phyloP scores from a whole-genome alignment of 177 flowering plant species.

The Vitis hybrid region DNA sequence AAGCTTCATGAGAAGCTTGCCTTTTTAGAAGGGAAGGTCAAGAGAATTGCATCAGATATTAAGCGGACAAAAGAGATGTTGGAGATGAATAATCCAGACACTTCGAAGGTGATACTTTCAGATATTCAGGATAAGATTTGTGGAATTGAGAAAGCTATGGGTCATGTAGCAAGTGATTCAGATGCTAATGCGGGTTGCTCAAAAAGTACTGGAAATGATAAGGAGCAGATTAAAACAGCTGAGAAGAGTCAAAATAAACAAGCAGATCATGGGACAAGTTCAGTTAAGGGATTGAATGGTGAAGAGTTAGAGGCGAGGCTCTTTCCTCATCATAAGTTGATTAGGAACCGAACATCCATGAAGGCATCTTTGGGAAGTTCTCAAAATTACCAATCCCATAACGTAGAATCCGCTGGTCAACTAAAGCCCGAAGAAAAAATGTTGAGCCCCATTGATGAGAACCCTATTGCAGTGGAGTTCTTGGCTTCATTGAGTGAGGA shows the following conservation, averaged over 20 bases:
- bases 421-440: conserved; percentile 29
- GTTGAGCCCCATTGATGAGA: conserved; percentile 47
- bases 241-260: conserved; percentile 19
- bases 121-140: conserved; percentile 88
- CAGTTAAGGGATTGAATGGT: conserved; percentile 45
- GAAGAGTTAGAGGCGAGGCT: conserved; percentile 79
- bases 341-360: conserved; percentile 37
- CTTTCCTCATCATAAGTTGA: conserved; percentile 81
- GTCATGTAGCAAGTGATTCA: conserved; percentile 34
- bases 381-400: conserved; percentile 15
- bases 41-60: conserved; percentile 84
- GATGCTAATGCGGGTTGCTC: conserved; percentile 16
- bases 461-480: conserved; percentile 63
- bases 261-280: conserved; percentile 21
- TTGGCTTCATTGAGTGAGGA: conserved; percentile 56
- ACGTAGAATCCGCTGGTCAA: conserved; percentile 13
- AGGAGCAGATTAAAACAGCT: neutral
- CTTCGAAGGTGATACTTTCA: conserved; percentile 64
- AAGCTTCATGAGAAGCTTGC: conserved; percentile 90
- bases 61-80: conserved; percentile 83
- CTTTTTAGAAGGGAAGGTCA: conserved; percentile 82
- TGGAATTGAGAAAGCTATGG: conserved; percentile 84
- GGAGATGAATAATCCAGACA: conserved; percentile 72
- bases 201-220: conserved; percentile 20
- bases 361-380: conserved; percentile 29